These are phyloP conservation scores for Bruguiera sexangula DNA, from an alignment of 345 rosid species.

Conservation along the genomic window DNA sequence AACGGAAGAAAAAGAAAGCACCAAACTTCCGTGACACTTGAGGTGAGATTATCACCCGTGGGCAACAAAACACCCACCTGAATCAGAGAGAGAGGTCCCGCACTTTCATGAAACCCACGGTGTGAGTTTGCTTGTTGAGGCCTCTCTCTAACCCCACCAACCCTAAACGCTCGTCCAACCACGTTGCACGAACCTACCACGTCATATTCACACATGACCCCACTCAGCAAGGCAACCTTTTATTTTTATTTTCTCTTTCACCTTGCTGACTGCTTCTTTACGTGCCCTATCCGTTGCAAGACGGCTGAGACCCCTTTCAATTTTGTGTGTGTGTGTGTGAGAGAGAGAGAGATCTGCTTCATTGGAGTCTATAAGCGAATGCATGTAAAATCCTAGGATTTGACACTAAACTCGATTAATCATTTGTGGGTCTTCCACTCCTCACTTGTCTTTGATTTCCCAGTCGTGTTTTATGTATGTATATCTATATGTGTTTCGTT, in stretches of 20 bases:
- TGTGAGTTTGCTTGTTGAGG: neutral
- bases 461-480: neutral
- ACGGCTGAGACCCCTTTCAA: neutral
- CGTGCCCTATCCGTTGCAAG: slow-evolving; percentile 7
- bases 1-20: too few species aligned
- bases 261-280: neutral
- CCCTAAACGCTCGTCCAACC: slow-evolving; percentile 1
- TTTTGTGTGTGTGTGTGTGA: too few species aligned
- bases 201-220: neutral
- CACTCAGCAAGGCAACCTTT: neutral
- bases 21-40: too few species aligned
- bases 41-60: too few species aligned
- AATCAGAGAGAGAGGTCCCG: neutral
- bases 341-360: too few species aligned
- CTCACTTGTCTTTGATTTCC: too few species aligned
- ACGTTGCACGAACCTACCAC: neutral
- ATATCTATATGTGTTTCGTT: neutral
- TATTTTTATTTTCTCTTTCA: neutral
- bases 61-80: neutral
- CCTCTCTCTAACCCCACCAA: neutral
- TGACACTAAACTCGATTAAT: too few species aligned
- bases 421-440: too few species aligned
- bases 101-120: slow-evolving; percentile 2
- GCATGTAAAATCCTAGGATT: too few species aligned
- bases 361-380: too few species aligned